Evolutionary conservation across 257 asterid genomes (phyloP), one percentile per base, ranked within the genome.

Genomic region (Fraxinus quadrangulata): DNA sequence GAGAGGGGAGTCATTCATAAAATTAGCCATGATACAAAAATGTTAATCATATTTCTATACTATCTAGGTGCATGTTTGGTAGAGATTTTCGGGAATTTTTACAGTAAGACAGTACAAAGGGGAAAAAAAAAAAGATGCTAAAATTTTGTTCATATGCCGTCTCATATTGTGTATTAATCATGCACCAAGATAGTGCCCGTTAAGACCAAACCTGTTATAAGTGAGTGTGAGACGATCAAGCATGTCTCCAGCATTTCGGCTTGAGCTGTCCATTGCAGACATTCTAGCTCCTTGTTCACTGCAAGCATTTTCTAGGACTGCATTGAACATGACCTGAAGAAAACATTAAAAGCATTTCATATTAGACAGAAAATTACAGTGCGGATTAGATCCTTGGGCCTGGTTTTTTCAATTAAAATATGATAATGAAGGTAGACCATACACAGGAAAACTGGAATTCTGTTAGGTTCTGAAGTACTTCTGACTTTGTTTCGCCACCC

Each of bases 251-350:
- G 98, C 98, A 79, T 96, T 96, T 84, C 97, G 87, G 85, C 98
- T 96, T 84, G 98, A 96, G 83, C 98, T 96, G 79, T 93, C 99
- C 99, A 96, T 93, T 11, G 99, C 98, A 83, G 97, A 93, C 99
- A 96, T 96, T 85, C 98, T 88, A 66, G 99, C 98, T 78, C 98
- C 98, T 82, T 92, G 99, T 86, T 94, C 97, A 89, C 99, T 92
- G 88, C 98, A 93, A 83, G 98, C 99, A 72, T 96, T 93, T 88
- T 96, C 99, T 83, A 93, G 63, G 67, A 94, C 93, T 0, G 96
- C 97, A 77, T 91, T 96, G 96, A 91, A 96, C 94, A 96, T 61
- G 33, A 93, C 96, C 99, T 94, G 88, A 77, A 37, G 49, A 83
- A 76, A 69, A 56, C 51, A 40, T 40, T 19, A 47, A 74, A 13